Conservation (phyloP, 2,329 filamentous ascomycete species). For the Hypoxylon sp. region DNA sequence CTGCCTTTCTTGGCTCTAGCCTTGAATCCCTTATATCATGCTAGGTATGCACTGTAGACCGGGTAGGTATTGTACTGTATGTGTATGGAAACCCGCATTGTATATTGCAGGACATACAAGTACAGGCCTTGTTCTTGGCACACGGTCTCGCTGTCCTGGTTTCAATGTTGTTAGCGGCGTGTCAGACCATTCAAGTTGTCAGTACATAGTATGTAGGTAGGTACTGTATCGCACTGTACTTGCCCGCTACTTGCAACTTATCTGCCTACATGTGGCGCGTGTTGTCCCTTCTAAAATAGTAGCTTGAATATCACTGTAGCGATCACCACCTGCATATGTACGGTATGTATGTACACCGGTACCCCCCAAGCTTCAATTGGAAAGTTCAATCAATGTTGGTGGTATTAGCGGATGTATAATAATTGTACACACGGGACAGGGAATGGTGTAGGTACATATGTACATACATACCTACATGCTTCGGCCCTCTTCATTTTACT, state of each 20-base stretch:
- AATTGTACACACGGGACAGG: background rate
- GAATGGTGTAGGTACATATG: constrained; percentile 1
- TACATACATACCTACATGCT: constrained; percentile 16
- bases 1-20: constrained; percentile 13
- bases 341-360: background rate
- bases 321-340: constrained; percentile 6
- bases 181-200: constrained; percentile 23
- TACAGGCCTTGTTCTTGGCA: constrained; percentile 40
- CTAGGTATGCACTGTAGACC: constrained; percentile 29
- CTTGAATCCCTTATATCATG: constrained; percentile 26
- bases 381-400: constrained; percentile 2
- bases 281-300: constrained; percentile 25
- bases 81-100: constrained; percentile 40
- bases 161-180: constrained; percentile 21
- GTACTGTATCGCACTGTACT: constrained; percentile 33
- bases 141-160: constrained; percentile 32
- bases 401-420: background rate
- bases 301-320: constrained; percentile 10
- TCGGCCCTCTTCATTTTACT: constrained; percentile 39
- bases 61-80: constrained; percentile 35
- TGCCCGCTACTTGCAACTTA: background rate
- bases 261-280: constrained; percentile 17
- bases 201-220: too few species aligned
- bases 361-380: constrained; percentile 1
- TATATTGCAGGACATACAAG: constrained; percentile 43